Percentiles rank a stretch among this genome's conserved stretches.
phyloP scores from a whole-genome alignment of 2,329 filamentous ascomycete species.

The Aspergillus phoenicis region DNA sequence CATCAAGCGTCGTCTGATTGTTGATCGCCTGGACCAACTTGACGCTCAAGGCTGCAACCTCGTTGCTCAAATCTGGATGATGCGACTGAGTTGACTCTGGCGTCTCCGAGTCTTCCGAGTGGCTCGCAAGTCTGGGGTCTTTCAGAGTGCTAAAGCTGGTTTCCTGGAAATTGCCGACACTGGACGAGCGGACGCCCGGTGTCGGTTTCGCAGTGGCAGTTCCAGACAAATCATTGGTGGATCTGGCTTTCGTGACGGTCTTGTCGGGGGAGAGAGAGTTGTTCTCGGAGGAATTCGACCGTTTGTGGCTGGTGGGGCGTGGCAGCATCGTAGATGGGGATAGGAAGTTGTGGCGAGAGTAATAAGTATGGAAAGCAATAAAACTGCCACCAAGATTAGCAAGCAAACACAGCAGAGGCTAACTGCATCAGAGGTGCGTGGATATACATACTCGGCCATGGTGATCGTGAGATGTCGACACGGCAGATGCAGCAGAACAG shows the following conservation, averaged over 20 bases:
- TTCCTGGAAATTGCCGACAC: constrained; percentile 38
- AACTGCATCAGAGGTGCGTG: neutral
- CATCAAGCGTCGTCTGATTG: constrained; percentile 88
- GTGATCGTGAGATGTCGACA: constrained; percentile 20
- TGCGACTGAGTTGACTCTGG: constrained; percentile 37
- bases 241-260: constrained; percentile 48
- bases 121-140: constrained; percentile 45
- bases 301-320: constrained; percentile 39
- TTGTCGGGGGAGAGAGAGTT: constrained; percentile 39
- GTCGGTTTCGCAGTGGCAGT: constrained; percentile 33
- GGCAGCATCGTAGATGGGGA: constrained; percentile 43
- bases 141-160: constrained; percentile 51
- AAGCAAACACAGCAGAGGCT: neutral
- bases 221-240: constrained; percentile 45
- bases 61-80: constrained; percentile 66
- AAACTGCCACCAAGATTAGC: constrained; percentile 32
- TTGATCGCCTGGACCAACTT: constrained; percentile 98
- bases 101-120: constrained; percentile 39
- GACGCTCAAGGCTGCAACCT: constrained; percentile 87
- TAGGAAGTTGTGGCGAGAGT: constrained; percentile 38
- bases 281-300: constrained; percentile 41
- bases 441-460: constrained; percentile 44
- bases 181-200: constrained; percentile 27
- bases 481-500: constrained; percentile 25
- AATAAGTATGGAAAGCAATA: constrained; percentile 43